phyloP scores from a whole-genome alignment of 768 basidiomycete species.

The Coprinopsis cinerea region DNA sequence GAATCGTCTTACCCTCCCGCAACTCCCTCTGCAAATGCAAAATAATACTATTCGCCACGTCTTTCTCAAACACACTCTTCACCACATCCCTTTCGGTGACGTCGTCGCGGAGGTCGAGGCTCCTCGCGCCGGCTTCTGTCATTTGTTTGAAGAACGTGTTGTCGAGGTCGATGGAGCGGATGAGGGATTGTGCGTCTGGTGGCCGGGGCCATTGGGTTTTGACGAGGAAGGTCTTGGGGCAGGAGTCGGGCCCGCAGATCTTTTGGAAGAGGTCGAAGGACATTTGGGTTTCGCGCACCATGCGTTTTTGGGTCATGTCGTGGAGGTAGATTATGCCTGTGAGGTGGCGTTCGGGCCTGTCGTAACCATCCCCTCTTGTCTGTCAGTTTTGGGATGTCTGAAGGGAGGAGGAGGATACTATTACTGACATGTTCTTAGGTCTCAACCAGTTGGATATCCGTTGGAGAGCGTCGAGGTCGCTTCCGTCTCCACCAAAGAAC shows the following conservation, averaged over 20 bases:
- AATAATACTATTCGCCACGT: background rate
- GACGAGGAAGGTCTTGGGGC: background rate
- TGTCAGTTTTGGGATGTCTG: no score
- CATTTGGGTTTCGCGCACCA: conserved; percentile 5
- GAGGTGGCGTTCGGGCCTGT: background rate
- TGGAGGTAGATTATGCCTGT: conserved; percentile 9
- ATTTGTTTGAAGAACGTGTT: conserved; percentile 2
- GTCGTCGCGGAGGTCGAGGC: background rate
- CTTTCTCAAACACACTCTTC: background rate
- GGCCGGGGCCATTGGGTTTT: conserved; percentile 7
- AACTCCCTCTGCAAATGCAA: background rate
- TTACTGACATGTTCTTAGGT: conserved; percentile 2
- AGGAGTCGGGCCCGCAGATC: conserved; percentile 1
- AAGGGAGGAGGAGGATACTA: background rate
- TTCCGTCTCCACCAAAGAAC: conserved; percentile 1
- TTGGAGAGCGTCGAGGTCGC: conserved; percentile 3
- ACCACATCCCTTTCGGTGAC: background rate
- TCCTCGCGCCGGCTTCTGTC: conserved; percentile 1
- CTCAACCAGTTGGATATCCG: background rate
- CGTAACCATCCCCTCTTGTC: no score
- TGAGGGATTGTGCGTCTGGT: background rate
- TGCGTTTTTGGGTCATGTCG: conserved; percentile 4
- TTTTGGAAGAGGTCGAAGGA: conserved; percentile 1
- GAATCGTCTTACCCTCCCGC: background rate
- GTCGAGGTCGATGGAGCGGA: background rate